Evolutionary conservation across 352 stramenopile species (phyloP).

Genomic region (Pilasporangium apinafurcum): DNA sequence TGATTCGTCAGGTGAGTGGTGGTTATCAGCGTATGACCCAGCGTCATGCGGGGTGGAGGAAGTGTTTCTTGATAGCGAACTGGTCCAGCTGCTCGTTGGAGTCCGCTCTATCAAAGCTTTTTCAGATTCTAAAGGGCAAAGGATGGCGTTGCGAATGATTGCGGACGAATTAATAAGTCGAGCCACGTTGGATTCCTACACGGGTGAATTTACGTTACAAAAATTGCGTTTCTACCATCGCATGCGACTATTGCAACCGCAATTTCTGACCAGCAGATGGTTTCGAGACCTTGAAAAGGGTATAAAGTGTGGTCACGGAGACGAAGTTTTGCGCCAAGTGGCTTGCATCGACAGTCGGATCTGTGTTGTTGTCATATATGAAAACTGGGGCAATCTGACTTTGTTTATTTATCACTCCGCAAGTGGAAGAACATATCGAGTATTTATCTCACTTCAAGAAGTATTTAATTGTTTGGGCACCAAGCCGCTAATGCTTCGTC

Average conservation of each 20-base stretch:
- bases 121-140: background rate
- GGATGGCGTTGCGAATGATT: conserved; percentile 12
- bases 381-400: conserved; percentile 76
- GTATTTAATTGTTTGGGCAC: conserved; percentile 22
- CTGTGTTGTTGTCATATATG: conserved; percentile 50
- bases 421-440: conserved; percentile 18
- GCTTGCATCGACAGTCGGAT: conserved; percentile 31
- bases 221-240: conserved; percentile 71
- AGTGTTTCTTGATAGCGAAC: conserved; percentile 66
- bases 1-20: conserved; percentile 14
- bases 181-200: conserved; percentile 70
- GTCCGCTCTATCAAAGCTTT: conserved; percentile 3
- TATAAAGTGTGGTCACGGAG: conserved; percentile 58
- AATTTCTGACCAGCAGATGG: conserved; percentile 50
- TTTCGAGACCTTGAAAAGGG: conserved; percentile 48
- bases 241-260: conserved; percentile 35
- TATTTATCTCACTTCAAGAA: conserved; percentile 22
- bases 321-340: conserved; percentile 64
- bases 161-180: conserved; percentile 43
- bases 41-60: conserved; percentile 21
- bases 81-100: conserved; percentile 46
- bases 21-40: conserved; percentile 58
- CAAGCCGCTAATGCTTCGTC: conserved; percentile 40
- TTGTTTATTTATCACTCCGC: conserved; percentile 47
- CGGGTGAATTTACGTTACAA: conserved; percentile 51